phyloP scores from a whole-genome alignment of 1,139 yeast genomes.

The Meyerozyma smithsonii region DNA sequence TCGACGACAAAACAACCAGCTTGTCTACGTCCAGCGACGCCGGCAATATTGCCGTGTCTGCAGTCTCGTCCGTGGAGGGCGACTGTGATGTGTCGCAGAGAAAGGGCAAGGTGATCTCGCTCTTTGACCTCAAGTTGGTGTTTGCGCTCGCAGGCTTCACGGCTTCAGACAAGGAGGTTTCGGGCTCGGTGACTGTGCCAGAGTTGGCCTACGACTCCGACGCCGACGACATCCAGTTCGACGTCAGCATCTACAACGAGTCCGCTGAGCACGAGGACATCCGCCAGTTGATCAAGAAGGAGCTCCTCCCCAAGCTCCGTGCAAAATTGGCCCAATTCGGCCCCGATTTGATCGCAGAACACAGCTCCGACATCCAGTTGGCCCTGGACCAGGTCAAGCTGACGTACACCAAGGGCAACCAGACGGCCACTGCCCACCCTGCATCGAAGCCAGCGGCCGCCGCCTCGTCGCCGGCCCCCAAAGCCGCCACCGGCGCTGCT shows the following conservation, averaged over 20 bases:
- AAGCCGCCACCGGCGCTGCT: conserved; percentile 13
- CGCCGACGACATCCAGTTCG: conserved; percentile 78
- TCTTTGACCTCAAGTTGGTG: conserved; percentile 74
- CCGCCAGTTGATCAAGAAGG: conserved; percentile 42
- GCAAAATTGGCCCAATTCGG: conserved; percentile 62
- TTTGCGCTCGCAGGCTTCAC: conserved; percentile 52
- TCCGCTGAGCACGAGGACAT: conserved; percentile 41
- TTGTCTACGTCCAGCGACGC: conserved; percentile 33
- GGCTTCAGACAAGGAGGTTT: conserved; percentile 25
- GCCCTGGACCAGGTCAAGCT: conserved; percentile 61
- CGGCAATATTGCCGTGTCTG: conserved; percentile 39
- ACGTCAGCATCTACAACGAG: conserved; percentile 63
- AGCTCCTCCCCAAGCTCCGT: conserved; percentile 69
- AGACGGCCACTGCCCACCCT: conserved; percentile 25
- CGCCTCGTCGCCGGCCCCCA: too few relatives aligned
- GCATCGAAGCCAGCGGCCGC: conserved; percentile 13
- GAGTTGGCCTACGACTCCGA: conserved; percentile 95
- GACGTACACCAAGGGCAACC: conserved; percentile 62
- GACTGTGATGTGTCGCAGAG: conserved; percentile 96
- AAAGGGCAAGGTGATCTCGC: conserved; percentile 90
- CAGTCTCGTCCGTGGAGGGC: conserved; percentile 76
- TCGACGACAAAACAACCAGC: conserved; percentile 54
- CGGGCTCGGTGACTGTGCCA: conserved; percentile 77
- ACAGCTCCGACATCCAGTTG: conserved; percentile 86
- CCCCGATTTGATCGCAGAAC: conserved; percentile 63